Evolutionary conservation across 495 filamentous ascomycete species (phyloP), one percentile per base, ranked within the genome.

Genomic region (Podospora australis): DNA sequence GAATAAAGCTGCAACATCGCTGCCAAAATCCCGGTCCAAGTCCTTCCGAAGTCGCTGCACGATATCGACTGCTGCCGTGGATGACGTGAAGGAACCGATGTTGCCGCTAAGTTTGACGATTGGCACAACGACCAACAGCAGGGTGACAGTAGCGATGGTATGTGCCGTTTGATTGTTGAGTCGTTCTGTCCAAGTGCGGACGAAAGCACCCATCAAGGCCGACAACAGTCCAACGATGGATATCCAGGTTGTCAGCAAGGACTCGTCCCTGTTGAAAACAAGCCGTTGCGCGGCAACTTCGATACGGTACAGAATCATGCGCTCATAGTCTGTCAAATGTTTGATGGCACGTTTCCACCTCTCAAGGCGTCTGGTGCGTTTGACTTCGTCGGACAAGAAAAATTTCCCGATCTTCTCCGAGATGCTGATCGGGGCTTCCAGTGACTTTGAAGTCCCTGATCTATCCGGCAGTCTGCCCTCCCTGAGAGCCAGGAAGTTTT

Each of bases 81-180:
- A 46, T 2, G 52, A 51, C 14, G 55, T 55, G 23, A 58, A 58
- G 9, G 46, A 20, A 16, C 55, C 55, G 21, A 58, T 28, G 23
- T 44, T 50, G 1, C 51, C 48, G 32, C 55, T 58, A 16, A 58
- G 39, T 35, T 50, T 50, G 17, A 58, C 52, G 8, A 54, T 49
- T 21, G 55, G 55, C 9, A 58, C 42, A 21, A 51, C 28, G 4
- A 55, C 38, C n/a, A 58, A 44, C 2, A 58, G 34, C 22, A 58
- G 39, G 3, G 24, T 26, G 48, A 58, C 55, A 6, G 39, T 50
- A n/a, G 55, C 55, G 25, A 58, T 55, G 19, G 55, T 58, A 34
- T 58, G 55, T 11, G 52, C 32, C 3, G 55, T 58, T 14, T 58
- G 51, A 21, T 32, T 55, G 23, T 55, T 42, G 17, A 48, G 41